Base-by-base conservation (phyloP, 2,329 filamentous ascomycete species). In the Fusarium tjaetaba region DNA sequence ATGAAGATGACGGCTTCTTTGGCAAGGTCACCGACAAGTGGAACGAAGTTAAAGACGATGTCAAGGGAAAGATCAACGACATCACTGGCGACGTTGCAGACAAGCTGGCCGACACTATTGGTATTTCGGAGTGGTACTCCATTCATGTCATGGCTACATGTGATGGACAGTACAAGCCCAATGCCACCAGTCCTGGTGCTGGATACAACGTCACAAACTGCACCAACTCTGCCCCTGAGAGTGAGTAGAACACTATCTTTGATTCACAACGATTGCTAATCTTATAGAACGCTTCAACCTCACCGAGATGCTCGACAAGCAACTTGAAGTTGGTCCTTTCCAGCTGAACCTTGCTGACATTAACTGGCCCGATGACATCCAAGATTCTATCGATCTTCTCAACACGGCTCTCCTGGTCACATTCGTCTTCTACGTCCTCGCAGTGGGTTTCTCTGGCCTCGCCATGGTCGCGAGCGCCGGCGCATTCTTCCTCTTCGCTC, bases 71-170 rank as follows among this genome's bases (percentile, higher is more conserved):
- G 49, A 66, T 86, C 67, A 84, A 84, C 71, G 79, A 84, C 38
- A 75, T 86, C 39, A 79, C 80, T 10, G 81, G 83, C 62, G 80
- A 84, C 13, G 69, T 84, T 43, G 83, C 82, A 42, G 85, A 84
- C 63, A 73, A 84, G 59, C 57, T 86, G 51, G 80, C 82, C 55
- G 79, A 82, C 18, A 80, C 82, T n/a, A 79, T 88, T 34, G 85
- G 86, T 30, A 83, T 88, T 62, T 82, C 83, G 2, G 81, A 88
- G 68, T 88, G 86, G 86, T 88, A 88, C 73, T 87, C 85, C 22
- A 68, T 88, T 36, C 86, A 88, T 71, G 72, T 88, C 73, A 85
- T 86, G 84, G 81, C 82, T 43, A 78, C 81, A 8, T 88, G 86
- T 77, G 80, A 86, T 74, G 86, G 86, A 52, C 72, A 82, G 72